Evolutionary conservation across 345 rosid species (phyloP).

Genomic region (Eucalyptus decipiens): DNA sequence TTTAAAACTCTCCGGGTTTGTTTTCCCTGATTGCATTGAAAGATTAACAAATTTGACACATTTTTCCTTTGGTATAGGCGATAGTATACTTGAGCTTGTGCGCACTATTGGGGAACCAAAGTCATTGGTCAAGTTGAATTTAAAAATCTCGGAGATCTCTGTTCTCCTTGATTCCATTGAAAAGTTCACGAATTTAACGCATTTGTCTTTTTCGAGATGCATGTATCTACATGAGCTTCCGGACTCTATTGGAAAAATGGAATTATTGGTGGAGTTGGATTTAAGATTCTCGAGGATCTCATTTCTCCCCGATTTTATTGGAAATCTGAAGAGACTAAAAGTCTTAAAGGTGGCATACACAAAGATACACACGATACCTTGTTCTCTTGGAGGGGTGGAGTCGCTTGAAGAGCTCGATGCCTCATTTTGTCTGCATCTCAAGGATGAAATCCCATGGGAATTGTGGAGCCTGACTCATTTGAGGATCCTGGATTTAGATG

Average conservation of each 20-base stretch:
- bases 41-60: too few species aligned
- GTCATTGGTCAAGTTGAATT: accelerated
- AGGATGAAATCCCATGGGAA: not conserved
- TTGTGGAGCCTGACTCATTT: not conserved
- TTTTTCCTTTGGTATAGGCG: accelerated
- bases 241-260: accelerated
- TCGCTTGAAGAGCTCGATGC: not conserved
- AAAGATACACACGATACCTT: too few species aligned
- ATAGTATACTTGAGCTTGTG: too few species aligned
- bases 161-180: too few species aligned
- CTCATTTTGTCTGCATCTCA: accelerated
- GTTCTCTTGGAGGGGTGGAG: not conserved
- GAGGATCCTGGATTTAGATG: not conserved
- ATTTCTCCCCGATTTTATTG: not conserved
- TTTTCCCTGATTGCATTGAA: too few species aligned
- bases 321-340: not conserved
- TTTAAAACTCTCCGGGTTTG: accelerated
- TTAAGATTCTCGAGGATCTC: accelerated
- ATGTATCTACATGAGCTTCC: not conserved
- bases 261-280: too few species aligned
- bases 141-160: accelerated
- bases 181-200: accelerated
- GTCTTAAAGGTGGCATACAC: not conserved
- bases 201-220: too few species aligned
- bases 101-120: accelerated